Evolutionary conservation across 345 rosid species (phyloP).

Genomic region (Bretschneidera sinensis): DNA sequence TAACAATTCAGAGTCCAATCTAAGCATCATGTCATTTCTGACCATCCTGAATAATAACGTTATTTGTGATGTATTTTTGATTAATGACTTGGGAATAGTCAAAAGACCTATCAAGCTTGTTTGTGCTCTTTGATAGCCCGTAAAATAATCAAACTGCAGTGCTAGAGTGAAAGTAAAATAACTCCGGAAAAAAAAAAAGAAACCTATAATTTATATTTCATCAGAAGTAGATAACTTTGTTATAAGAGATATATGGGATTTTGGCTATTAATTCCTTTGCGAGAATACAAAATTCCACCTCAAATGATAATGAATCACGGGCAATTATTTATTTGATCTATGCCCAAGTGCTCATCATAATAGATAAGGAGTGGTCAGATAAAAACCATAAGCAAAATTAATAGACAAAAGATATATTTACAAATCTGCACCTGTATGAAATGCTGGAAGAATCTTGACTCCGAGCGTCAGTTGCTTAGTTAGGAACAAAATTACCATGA

Average conservation of each 20-base stretch:
- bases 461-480: constrained; percentile 4
- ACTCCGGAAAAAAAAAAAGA: too few species aligned
- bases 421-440: constrained; percentile 23
- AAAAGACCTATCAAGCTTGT: too few species aligned
- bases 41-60: too few species aligned
- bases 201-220: background rate
- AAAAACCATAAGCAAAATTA: background rate
- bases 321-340: constrained; percentile 13
- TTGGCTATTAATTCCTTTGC: constrained; percentile 10
- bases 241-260: background rate
- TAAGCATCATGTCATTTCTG: too few species aligned
- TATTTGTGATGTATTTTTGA: too few species aligned
- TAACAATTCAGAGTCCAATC: too few species aligned
- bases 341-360: constrained; percentile 15
- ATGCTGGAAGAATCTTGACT: constrained; percentile 3
- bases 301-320: constrained; percentile 13
- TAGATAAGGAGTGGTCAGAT: constrained; percentile 10
- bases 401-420: constrained; percentile 20
- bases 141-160: too few species aligned
- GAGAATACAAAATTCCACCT: constrained; percentile 25
- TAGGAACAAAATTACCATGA: constrained; percentile 5
- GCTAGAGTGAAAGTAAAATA: too few species aligned
- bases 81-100: too few species aligned
- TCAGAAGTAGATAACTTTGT: background rate
- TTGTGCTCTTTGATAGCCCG: too few species aligned